phyloP scores from a whole-genome alignment of 2,329 filamentous ascomycete species.

The Colletotrichum orbiculare region DNA sequence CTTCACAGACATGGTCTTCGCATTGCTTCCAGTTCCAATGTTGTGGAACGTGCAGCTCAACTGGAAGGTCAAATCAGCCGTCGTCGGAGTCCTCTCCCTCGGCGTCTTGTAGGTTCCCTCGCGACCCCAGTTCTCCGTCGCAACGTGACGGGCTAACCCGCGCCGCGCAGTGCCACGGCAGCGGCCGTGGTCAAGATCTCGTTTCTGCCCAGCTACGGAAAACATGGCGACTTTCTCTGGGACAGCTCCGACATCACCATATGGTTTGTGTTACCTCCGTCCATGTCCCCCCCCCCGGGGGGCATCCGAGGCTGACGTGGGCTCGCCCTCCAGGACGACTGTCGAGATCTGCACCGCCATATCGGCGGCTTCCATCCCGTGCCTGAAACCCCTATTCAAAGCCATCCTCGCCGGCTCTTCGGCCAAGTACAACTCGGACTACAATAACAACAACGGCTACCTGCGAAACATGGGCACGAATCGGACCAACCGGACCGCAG shows the following conservation, averaged over 20 bases:
- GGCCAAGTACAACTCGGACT: conserved; percentile 4
- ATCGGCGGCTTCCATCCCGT: conserved; percentile 43
- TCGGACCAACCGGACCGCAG: neutral
- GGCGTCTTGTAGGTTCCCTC: conserved; percentile 39
- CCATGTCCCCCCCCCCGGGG: neutral
- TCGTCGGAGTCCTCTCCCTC: conserved; percentile 41
- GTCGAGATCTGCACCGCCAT: conserved; percentile 44
- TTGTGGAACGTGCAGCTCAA: conserved; percentile 45
- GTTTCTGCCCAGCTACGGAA: conserved; percentile 40
- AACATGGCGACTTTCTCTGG: conserved; percentile 43
- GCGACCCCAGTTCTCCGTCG: neutral
- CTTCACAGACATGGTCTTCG: conserved; percentile 43
- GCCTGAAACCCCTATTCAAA: conserved; percentile 43
- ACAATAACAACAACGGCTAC: conserved; percentile 20
- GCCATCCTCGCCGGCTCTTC: conserved; percentile 26
- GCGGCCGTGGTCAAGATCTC: conserved; percentile 43
- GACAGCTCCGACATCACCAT: conserved; percentile 44
- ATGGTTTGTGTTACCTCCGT: conserved; percentile 35
- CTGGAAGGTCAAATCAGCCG: conserved; percentile 41
- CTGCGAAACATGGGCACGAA: neutral
- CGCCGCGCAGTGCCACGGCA: conserved; percentile 36
- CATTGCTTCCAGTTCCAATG: conserved; percentile 43
- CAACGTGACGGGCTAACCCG: neutral
- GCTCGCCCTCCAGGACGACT: conserved; percentile 38
- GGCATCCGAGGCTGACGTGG: neutral